phyloP scores from a whole-genome alignment of 495 filamentous ascomycete genomes.

The Penicillium egyptiacum region DNA sequence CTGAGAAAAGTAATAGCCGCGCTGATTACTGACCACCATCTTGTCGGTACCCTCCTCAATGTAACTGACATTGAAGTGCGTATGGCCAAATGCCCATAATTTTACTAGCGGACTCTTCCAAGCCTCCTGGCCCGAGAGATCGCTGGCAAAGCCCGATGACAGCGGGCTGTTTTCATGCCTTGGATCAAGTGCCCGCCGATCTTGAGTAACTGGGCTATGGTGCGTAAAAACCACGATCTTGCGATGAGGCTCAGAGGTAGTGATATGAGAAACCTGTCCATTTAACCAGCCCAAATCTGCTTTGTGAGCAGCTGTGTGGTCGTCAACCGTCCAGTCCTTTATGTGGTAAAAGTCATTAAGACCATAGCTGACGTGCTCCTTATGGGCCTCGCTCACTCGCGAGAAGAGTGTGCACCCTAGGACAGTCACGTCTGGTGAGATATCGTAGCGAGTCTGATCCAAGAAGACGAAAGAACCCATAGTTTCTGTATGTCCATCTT shows the following conservation, averaged over 20 bases:
- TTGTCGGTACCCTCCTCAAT: constrained; percentile 29
- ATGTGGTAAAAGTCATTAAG: constrained; percentile 54
- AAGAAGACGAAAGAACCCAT: constrained; percentile 25
- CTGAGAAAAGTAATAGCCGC: constrained; percentile 40
- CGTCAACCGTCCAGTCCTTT: constrained; percentile 45
- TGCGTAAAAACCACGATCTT: constrained; percentile 54
- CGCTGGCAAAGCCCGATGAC: constrained; percentile 45
- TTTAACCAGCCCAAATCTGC: constrained; percentile 55
- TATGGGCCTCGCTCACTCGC: constrained; percentile 19
- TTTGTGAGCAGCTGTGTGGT: constrained; percentile 40
- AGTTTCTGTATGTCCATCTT: neutral
- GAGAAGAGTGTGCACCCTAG: constrained; percentile 43
- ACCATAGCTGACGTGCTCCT: constrained; percentile 28
- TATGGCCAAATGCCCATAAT: constrained; percentile 60
- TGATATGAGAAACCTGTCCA: constrained; percentile 38
- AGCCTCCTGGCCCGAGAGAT: constrained; percentile 45
- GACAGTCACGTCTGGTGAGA: constrained; percentile 29
- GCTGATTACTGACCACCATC: constrained; percentile 38
- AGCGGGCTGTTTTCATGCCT: constrained; percentile 42
- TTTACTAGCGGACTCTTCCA: constrained; percentile 45
- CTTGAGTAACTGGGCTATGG: constrained; percentile 44
- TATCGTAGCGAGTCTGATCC: constrained; percentile 33
- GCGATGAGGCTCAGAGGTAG: constrained; percentile 32
- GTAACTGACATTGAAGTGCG: constrained; percentile 54
- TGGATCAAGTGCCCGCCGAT: constrained; percentile 40